phyloP scores from a whole-genome alignment of 75 land plant genomes.

The Pinus taeda region DNA sequence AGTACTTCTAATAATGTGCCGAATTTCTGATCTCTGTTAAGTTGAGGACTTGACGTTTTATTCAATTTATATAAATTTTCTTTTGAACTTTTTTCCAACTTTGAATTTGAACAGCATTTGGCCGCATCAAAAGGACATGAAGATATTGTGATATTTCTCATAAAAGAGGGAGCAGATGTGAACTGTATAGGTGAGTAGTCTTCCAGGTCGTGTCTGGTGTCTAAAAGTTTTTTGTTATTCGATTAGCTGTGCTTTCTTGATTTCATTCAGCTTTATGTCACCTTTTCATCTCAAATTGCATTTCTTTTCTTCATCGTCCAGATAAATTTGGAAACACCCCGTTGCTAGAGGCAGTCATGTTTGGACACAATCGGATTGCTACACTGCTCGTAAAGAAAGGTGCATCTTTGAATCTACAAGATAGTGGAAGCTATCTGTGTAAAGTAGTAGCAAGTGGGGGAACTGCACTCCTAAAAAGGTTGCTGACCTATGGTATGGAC shows the following conservation, averaged over 20 bases:
- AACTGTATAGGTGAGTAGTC: conserved; percentile 31
- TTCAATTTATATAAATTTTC: no score
- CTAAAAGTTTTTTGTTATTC: neutral
- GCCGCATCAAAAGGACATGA: conserved; percentile 49
- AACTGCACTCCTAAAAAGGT: conserved; percentile 23
- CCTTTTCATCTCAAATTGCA: neutral
- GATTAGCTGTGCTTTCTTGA: neutral
- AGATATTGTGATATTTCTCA: conserved; percentile 38
- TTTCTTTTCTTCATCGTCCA: conserved; percentile 14
- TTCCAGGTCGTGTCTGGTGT: neutral
- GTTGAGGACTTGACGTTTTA: no score
- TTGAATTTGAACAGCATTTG: conserved; percentile 27
- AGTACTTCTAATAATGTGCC: no score
- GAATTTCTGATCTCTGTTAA: no score
- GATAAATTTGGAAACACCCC: conserved; percentile 55
- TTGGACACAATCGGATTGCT: conserved; percentile 34
- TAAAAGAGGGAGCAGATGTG: conserved; percentile 49
- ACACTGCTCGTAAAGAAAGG: conserved; percentile 26
- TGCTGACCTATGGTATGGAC: conserved; percentile 35
- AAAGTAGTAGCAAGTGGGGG: conserved; percentile 28
- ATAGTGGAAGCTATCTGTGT: conserved; percentile 32
- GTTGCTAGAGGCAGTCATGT: conserved; percentile 48
- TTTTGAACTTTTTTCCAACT: no score
- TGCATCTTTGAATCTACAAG: conserved; percentile 21
- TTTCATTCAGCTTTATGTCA: neutral